Percentiles rank a stretch among this genome's conserved stretches.
phyloP scores from a whole-genome alignment of 106 monocot species.

The Dendrobium nobile region DNA sequence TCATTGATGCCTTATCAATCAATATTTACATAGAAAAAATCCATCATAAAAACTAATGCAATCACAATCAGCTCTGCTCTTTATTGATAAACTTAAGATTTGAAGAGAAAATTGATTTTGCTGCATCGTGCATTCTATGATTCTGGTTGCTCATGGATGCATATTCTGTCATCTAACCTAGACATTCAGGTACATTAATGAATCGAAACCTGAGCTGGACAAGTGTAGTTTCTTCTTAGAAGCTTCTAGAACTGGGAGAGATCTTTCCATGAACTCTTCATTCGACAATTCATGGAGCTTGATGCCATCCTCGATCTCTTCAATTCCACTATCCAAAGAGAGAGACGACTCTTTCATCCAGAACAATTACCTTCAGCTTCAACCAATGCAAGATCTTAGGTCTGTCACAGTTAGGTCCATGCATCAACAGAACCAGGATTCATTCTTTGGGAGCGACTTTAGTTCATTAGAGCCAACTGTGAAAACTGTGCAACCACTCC shows the following conservation, averaged over 20 bases:
- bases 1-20: too few relatives aligned
- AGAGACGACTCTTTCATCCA: constrained; percentile 20
- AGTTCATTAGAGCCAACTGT: constrained; percentile 22
- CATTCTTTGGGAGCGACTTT: constrained; percentile 41
- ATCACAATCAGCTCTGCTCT: too few relatives aligned
- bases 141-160: not conserved
- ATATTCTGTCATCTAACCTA: not conserved
- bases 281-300: constrained; percentile 38
- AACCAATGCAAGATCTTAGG: constrained; percentile 24
- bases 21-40: too few relatives aligned
- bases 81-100: too few relatives aligned
- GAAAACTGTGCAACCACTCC: constrained; percentile 42
- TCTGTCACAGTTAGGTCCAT: constrained; percentile 31
- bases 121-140: too few relatives aligned
- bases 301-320: constrained; percentile 32
- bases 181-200: constrained; percentile 42
- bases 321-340: constrained; percentile 20
- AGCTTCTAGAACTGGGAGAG: constrained; percentile 40
- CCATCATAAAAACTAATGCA: too few relatives aligned
- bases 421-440: constrained; percentile 29
- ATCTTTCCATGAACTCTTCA: constrained; percentile 32
- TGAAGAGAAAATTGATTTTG: too few relatives aligned
- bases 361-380: constrained; percentile 32
- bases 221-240: constrained; percentile 49
- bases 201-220: constrained; percentile 24